A percentile compares a stretch with the other conserved stretches of the same genome.
phyloP scores from a whole-genome alignment of 2,329 filamentous ascomycete species.

The Cordyceps cateniannulata region DNA sequence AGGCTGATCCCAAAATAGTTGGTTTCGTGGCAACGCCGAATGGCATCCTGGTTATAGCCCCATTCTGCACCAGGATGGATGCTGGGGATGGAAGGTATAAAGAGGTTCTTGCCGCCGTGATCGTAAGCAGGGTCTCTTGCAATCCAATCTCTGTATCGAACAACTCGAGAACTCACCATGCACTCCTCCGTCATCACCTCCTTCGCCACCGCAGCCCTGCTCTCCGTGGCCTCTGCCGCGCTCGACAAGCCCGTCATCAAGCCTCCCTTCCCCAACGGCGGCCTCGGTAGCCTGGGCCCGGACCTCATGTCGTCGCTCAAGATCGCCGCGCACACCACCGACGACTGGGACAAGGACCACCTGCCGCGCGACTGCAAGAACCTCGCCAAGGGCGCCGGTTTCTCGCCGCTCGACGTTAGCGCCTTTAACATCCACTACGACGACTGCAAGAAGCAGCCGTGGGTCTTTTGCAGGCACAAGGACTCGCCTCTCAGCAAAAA shows the following conservation, averaged over 20 bases:
- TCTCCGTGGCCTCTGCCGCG: background rate
- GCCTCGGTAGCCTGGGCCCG: conserved; percentile 8
- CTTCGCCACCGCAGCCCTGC: background rate
- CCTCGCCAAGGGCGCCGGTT: conserved; percentile 11
- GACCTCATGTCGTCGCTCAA: conserved; percentile 13
- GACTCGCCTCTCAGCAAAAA: conserved; percentile 17
- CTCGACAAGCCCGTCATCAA: conserved; percentile 13
- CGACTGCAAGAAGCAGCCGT: conserved; percentile 22
- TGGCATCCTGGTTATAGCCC: background rate
- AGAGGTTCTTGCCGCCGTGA: background rate
- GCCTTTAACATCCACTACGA: conserved; percentile 22
- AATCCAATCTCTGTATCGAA: background rate
- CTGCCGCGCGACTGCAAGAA: conserved; percentile 19
- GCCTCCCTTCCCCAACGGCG: conserved; percentile 8
- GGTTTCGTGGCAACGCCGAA: background rate
- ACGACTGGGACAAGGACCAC: conserved; percentile 19
- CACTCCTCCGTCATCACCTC: background rate
- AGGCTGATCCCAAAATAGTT: conserved; percentile 1
- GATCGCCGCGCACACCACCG: conserved; percentile 12
- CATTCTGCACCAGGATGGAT: background rate
- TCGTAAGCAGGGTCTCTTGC: background rate
- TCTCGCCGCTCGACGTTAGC: conserved; percentile 18
- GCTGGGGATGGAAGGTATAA: background rate
- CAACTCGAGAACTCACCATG: background rate
- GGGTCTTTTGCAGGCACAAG: conserved; percentile 26